Conservation (phyloP, 352 stramenopile species). For the Phytophthora boehmeriae region DNA sequence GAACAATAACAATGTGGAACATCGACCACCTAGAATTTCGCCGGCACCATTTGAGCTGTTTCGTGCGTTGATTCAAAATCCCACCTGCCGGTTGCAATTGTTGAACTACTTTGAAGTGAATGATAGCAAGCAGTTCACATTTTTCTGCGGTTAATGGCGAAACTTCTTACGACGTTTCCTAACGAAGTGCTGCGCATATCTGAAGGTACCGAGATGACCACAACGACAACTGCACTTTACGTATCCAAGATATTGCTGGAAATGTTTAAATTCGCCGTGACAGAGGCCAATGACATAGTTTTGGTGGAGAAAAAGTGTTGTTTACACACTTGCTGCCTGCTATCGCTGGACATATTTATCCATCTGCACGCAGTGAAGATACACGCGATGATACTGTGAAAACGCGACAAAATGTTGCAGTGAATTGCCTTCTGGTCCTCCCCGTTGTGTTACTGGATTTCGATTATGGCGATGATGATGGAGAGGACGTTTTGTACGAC, state of each 20-base stretch:
- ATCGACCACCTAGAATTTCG: slow-evolving; percentile 32
- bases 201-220: slow-evolving; percentile 9
- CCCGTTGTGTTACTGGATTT: slow-evolving; percentile 60
- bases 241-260: slow-evolving; percentile 52
- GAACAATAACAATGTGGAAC: slow-evolving; percentile 23
- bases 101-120: slow-evolving; percentile 64
- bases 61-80: slow-evolving; percentile 44
- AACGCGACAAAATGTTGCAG: slow-evolving; percentile 26
- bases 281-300: slow-evolving; percentile 46
- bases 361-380: not conserved
- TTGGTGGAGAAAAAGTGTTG: slow-evolving; percentile 48
- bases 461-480: slow-evolving; percentile 26
- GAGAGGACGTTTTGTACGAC: slow-evolving; percentile 29
- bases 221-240: slow-evolving; percentile 35
- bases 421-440: slow-evolving; percentile 60
- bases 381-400: not conserved
- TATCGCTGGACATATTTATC: slow-evolving; percentile 37
- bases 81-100: slow-evolving; percentile 58
- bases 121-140: slow-evolving; percentile 64
- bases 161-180: slow-evolving; percentile 60
- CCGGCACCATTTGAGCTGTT: slow-evolving; percentile 63
- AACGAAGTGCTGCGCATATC: slow-evolving; percentile 36
- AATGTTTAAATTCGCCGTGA: slow-evolving; percentile 49
- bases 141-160: slow-evolving; percentile 71
- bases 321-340: slow-evolving; percentile 62